A percentile compares a stretch with the other conserved stretches of the same genome.
phyloP scores from a whole-genome alignment of 2,329 filamentous ascomycete genomes.

The Colletotrichum simmondsii region DNA sequence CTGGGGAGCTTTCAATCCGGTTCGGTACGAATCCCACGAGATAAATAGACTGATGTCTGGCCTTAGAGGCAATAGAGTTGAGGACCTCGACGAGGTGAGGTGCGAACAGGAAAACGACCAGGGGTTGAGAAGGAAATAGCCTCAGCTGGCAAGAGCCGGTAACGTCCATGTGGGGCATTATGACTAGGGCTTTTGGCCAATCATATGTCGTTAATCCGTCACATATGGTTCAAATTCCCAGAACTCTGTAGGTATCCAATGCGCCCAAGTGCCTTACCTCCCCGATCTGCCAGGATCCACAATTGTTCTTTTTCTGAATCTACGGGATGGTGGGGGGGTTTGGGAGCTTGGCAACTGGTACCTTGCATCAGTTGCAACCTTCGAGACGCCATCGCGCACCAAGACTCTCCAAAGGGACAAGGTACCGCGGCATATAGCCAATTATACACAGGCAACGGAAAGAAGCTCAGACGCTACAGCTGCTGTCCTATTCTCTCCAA shows the following conservation, averaged over 20 bases:
- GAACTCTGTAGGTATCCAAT: neutral
- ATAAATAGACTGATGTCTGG: neutral
- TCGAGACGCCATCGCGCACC: neutral
- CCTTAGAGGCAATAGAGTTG: too few relatives aligned
- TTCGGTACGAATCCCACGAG: neutral
- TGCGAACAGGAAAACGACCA: neutral
- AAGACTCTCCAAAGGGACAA: conserved; percentile 1
- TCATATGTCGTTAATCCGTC: neutral
- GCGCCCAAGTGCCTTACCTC: too few relatives aligned
- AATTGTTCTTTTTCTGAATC: conserved; percentile 14
- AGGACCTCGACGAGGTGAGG: neutral
- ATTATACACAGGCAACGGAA: neutral
- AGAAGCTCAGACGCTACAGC: neutral
- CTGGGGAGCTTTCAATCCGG: neutral
- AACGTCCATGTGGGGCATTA: neutral
- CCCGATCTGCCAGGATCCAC: conserved; percentile 1
- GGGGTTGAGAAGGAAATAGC: conserved; percentile 3
- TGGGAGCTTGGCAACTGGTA: conserved; percentile 19
- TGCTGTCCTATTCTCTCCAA: neutral
- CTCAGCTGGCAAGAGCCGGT: neutral
- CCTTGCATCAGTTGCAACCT: neutral
- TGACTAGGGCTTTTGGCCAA: neutral
- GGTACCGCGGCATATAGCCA: neutral
- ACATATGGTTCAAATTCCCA: conserved; percentile 7
- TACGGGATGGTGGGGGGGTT: conserved; percentile 22